These are phyloP conservation scores for Paraleonurus japonicus DNA, from an alignment of 257 asterid species.

Conservation along the genomic window DNA sequence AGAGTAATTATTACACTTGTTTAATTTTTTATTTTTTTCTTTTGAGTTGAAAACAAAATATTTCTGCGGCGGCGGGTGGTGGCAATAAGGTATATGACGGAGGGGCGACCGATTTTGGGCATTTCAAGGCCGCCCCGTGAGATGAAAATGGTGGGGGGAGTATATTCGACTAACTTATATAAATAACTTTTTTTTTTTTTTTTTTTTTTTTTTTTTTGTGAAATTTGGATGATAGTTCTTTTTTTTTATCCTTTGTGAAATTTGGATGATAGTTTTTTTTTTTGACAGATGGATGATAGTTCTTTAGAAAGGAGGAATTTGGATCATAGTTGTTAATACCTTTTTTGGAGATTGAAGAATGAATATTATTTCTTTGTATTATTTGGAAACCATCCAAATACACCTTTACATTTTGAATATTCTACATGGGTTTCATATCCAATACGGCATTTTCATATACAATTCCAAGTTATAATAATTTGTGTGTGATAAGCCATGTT, in stretches of 20 bases:
- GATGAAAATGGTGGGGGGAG: neutral
- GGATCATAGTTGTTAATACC: neutral
- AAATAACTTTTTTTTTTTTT: neutral
- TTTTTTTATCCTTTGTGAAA: neutral
- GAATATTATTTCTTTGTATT: neutral
- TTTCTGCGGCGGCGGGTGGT: neutral
- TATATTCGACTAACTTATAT: neutral
- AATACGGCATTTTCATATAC: no score
- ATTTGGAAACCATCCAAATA: neutral
- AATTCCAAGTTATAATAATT: no score
- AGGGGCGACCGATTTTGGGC: conserved; percentile 40
- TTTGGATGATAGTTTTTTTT: neutral
- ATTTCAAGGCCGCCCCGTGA: conserved; percentile 12
- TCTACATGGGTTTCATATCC: neutral
- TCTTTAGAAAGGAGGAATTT: neutral
- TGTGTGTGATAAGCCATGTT: no score
- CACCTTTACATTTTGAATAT: neutral
- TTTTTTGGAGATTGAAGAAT: neutral
- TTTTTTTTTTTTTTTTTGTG: neutral
- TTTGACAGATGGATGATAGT: no score
- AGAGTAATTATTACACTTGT: neutral
- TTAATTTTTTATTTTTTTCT: neutral
- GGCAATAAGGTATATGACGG: neutral
- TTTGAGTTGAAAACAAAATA: neutral
- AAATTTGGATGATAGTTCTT: neutral